A percentile compares a stretch with the other conserved stretches of the same genome.
Evolutionary conservation across 1,139 yeast genomes (phyloP).

Genomic region (Yamadazyma sp.): DNA sequence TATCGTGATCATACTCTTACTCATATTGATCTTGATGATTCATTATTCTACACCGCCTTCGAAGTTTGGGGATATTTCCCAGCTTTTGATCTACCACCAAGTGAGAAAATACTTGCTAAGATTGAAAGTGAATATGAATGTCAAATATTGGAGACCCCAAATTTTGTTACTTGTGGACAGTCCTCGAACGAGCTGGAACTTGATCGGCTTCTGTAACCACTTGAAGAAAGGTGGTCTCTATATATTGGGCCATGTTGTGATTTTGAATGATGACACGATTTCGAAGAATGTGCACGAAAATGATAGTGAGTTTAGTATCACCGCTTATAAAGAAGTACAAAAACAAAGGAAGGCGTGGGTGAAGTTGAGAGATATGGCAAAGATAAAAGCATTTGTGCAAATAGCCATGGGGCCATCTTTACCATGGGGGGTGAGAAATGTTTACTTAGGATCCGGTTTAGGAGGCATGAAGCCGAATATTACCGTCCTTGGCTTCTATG

Average conservation of each 20-base stretch:
- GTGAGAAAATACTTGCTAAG: conserved; percentile 85
- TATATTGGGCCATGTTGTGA: conserved; percentile 85
- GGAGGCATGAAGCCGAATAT: conserved; percentile 98
- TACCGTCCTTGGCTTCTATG: conserved; percentile 86
- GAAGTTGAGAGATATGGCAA: conserved; percentile 71
- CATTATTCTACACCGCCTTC: conserved; percentile 93
- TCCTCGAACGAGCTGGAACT: conserved; percentile 87
- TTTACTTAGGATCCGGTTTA: conserved; percentile 85
- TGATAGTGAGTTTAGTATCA: conserved; percentile 27
- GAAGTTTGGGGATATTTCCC: conserved; percentile 97
- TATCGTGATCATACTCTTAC: conserved; percentile 64
- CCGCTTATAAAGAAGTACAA: conserved; percentile 59
- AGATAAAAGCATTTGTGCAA: conserved; percentile 90
- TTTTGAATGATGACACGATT: conserved; percentile 48
- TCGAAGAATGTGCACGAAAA: conserved; percentile 17
- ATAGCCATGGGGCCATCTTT: conserved; percentile 83
- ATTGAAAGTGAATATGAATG: conserved; percentile 80
- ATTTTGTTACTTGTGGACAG: conserved; percentile 82
- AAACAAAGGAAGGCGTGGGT: conserved; percentile 82
- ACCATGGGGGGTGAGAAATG: conserved; percentile 96
- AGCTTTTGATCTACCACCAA: conserved; percentile 89
- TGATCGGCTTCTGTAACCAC: conserved; percentile 92
- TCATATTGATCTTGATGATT: conserved; percentile 68
- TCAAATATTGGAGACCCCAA: conserved; percentile 97
- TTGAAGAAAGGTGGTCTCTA: conserved; percentile 93